Conservation (phyloP, 371 early-diverging fungal species). For the Nematocida parisii region DNA sequence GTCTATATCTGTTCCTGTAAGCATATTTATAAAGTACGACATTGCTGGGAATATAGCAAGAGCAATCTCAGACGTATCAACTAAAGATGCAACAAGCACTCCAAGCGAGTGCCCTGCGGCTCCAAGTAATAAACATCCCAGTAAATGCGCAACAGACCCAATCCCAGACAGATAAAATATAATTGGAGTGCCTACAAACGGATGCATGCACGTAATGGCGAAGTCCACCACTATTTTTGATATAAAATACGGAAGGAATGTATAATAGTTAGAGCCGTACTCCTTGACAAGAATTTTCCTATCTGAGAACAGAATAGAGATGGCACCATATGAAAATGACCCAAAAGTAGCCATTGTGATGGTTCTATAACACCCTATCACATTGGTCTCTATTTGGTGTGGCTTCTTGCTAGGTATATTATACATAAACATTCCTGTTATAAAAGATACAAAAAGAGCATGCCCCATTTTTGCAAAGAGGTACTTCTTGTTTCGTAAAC, state of each 20-base stretch:
- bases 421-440: slow-evolving; percentile 56
- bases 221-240: slow-evolving; percentile 56
- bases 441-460: slow-evolving; percentile 32
- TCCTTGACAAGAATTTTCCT: slow-evolving; percentile 52
- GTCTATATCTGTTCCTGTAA: slow-evolving; percentile 57
- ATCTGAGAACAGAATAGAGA: slow-evolving; percentile 54
- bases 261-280: slow-evolving; percentile 59
- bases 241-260: slow-evolving; percentile 54
- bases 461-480: slow-evolving; percentile 39
- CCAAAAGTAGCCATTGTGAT: slow-evolving; percentile 54
- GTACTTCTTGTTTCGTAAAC: slow-evolving; percentile 50
- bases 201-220: slow-evolving; percentile 47
- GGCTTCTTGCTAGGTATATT: slow-evolving; percentile 40
- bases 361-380: slow-evolving; percentile 53
- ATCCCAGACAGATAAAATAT: slow-evolving; percentile 40
- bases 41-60: slow-evolving; percentile 57
- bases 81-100: slow-evolving; percentile 47
- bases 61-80: slow-evolving; percentile 52
- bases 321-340: slow-evolving; percentile 55
- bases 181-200: slow-evolving; percentile 25
- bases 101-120: slow-evolving; percentile 55
- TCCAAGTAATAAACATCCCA: slow-evolving; percentile 36
- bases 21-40: slow-evolving; percentile 55
- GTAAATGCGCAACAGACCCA: slow-evolving; percentile 5
- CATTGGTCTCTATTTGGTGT: slow-evolving; percentile 48